Conservation (phyloP, 225 moss, liverwort and hornwort species). For the Physcomitrium patens region DNA sequence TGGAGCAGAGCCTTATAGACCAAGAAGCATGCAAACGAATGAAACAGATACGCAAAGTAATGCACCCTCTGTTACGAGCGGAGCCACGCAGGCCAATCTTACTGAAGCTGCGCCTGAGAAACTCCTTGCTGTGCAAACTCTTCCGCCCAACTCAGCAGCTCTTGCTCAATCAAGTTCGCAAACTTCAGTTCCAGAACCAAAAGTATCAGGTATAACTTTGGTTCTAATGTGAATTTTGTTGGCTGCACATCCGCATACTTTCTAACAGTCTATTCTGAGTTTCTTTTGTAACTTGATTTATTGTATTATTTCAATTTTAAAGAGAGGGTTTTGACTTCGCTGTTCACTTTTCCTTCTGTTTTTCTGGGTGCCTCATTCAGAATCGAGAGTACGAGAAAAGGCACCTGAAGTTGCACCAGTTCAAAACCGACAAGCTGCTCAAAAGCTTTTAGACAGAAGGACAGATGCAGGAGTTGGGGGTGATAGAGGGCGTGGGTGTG, state of each 20-base stretch:
- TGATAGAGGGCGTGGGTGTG: conserved; percentile 77
- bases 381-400: conserved; percentile 50
- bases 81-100: conserved; percentile 32
- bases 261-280: neutral
- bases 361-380: conserved; percentile 27
- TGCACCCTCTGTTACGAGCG: conserved; percentile 33
- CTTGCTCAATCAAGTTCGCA: conserved; percentile 29
- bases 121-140: conserved; percentile 17
- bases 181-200: conserved; percentile 35
- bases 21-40: conserved; percentile 49
- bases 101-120: conserved; percentile 35
- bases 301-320: neutral
- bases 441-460: conserved; percentile 86
- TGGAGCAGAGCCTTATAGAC: conserved; percentile 88
- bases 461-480: conserved; percentile 50
- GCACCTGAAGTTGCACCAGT: conserved; percentile 75
- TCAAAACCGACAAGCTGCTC: conserved; percentile 92
- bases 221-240: neutral
- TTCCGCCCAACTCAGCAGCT: conserved; percentile 6
- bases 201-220: conserved; percentile 41
- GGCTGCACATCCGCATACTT: conserved; percentile 9
- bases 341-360: neutral
- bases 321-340: neutral
- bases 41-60: conserved; percentile 32
- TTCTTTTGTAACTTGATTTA: neutral